Base-by-base conservation (phyloP, 176 grass and related monocot genomes). In the Juncus inflexus region DNA sequence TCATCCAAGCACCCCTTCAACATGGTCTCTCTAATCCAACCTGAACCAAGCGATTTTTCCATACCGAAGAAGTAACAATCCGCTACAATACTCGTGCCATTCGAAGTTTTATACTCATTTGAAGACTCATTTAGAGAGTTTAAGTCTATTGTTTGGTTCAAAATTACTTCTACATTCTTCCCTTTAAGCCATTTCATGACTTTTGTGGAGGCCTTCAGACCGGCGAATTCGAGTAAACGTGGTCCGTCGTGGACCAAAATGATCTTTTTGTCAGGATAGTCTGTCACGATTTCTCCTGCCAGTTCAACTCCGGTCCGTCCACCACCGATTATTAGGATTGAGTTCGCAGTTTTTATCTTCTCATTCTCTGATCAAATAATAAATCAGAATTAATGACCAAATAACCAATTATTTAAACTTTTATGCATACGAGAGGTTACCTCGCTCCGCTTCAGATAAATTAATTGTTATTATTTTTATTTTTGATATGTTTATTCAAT, bases 261-360 rank as follows among this genome's bases (percentile, higher is more conserved):
- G 68, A 95, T 85, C 67, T 86, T 95, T 77, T 85, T 95, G 16
- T 80, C 76, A 3, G 85, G 85, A 65, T 80, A 89, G 55, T 95
- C 85, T 52, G 78, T 82, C 73, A 36, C 78, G 15, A 95, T 95
- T 74, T 95, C 90, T 19, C 55, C 85, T 81, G 85, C 90, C 66
- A 95, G 85, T 80, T 89, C 90, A 74, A 95, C 90, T 42, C 90
- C 90, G 55, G 81, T 89, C 54, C 85, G 90, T 67, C 90, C 90
- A 15, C 90, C 43, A 37, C 82, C 85, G 55, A 95, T 78, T 49
- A 95, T 86, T 75, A 95, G 41, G 47, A 95, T 42, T 45, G 85
- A 89, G 35, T 73, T 41, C 0, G 85, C 73, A 9, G 81, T 80
- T 77, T 80, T 28, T 37, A 95, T 95, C 69, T 80, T 86, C 45